phyloP scores from a whole-genome alignment of 345 rosid genomes.

The Lepidium didymum region DNA sequence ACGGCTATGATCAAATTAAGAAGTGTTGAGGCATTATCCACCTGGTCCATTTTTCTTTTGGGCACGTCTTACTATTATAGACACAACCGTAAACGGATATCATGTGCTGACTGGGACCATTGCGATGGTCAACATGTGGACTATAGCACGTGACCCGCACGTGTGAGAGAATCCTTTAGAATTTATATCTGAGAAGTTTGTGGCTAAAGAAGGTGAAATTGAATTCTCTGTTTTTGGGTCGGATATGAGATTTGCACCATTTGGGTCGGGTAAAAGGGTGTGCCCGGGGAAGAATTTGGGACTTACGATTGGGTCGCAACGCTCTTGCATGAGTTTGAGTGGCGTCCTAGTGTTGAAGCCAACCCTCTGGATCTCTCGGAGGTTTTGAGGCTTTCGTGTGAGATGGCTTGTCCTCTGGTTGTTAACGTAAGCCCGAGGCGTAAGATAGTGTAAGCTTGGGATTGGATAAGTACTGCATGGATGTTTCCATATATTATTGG shows the following conservation, averaged over 20 bases:
- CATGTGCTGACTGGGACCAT: constrained; percentile 85
- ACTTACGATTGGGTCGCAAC: constrained; percentile 59
- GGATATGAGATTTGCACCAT: constrained; percentile 81
- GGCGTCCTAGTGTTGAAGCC: constrained; percentile 35
- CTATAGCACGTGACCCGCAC: constrained; percentile 66
- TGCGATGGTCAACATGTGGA: constrained; percentile 98
- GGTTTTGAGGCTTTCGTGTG: constrained; percentile 63
- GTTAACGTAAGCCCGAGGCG: constrained; percentile 46
- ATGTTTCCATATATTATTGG: not conserved
- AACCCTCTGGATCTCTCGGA: constrained; percentile 52
- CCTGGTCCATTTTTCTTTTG: constrained; percentile 94
- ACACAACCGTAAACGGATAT: constrained; percentile 62
- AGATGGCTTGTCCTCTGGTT: constrained; percentile 69
- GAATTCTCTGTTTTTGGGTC: constrained; percentile 76
- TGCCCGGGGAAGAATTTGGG: constrained; percentile 85
- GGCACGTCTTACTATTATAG: constrained; percentile 73
- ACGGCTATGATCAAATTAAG: constrained; percentile 69
- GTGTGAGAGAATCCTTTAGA: constrained; percentile 59
- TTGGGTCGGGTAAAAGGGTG: constrained; percentile 80
- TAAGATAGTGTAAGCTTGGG: constrained; percentile 2
- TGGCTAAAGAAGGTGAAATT: constrained; percentile 30
- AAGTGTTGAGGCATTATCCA: constrained; percentile 77
- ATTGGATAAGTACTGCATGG: constrained; percentile 7
- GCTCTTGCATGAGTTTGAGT: constrained; percentile 60
- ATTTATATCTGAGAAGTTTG: constrained; percentile 65